Evolutionary conservation across 306 rosid species (phyloP), one percentile per base, ranked within the genome.

Genomic region (Urtica urens): DNA sequence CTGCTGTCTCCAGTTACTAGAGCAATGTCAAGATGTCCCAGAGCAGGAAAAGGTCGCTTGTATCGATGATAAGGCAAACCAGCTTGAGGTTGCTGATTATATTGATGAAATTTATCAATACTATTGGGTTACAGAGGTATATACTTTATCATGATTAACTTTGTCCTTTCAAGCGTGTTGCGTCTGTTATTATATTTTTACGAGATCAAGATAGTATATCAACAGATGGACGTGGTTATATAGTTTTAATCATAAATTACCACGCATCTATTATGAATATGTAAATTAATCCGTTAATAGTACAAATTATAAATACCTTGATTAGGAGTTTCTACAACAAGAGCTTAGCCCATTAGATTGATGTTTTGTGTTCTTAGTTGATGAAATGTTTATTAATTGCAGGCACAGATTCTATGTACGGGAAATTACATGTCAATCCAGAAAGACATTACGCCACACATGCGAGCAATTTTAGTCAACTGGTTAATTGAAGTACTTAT

Each of bases 111-210:
- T 83, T 55, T 81, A 83, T 71, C 75, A 46, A 39, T 83, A 83
- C 47, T 88, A 88, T 65, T 88, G 97, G 96, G 52, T 68, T 54
- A 70, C 70, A 34, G 95, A 83, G 95, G 96, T 88, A 58, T n/a
- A n/a, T n/a, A n/a, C n/a, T n/a, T n/a, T n/a, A n/a, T n/a, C n/a
- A n/a, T n/a, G n/a, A n/a, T n/a, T n/a, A n/a, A n/a, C n/a, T n/a
- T n/a, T n/a, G n/a, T n/a, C n/a, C n/a, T n/a, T n/a, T n/a, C n/a
- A n/a, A n/a, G n/a, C n/a, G n/a, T n/a, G n/a, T n/a, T n/a, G n/a
- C n/a, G n/a, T n/a, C n/a, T n/a, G n/a, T n/a, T n/a, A n/a, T n/a
- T n/a, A n/a, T n/a, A n/a, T n/a, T n/a, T n/a, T n/a, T n/a, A n/a
- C n/a, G n/a, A n/a, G n/a, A n/a, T n/a, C n/a, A n/a, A n/a, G n/a